A percentile compares a stretch with the other conserved stretches of the same genome.
Conservation (phyloP, 1,139 yeast species). For the Pichia sp. region DNA sequence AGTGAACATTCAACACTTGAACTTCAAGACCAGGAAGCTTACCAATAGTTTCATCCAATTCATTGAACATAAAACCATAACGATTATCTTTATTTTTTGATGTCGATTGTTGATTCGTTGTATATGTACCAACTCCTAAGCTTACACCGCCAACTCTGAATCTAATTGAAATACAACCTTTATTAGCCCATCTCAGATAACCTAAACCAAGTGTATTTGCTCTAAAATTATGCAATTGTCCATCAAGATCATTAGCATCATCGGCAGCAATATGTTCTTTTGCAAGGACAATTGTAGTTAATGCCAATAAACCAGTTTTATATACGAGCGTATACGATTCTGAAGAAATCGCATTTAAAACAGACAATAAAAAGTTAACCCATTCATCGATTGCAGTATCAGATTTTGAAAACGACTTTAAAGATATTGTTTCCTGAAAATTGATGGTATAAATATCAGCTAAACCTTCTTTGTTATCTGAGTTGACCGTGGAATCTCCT, state of each 20-base stretch:
- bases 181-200: conserved; percentile 52
- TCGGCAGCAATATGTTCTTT: conserved; percentile 3
- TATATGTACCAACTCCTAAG: conserved; percentile 2
- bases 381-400: conserved; percentile 35
- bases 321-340: conserved; percentile 29
- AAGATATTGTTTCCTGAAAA: conserved; percentile 49
- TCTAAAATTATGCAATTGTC: conserved; percentile 34
- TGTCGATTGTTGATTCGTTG: no score
- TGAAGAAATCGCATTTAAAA: conserved; percentile 24
- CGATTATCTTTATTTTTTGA: not conserved
- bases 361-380: conserved; percentile 28
- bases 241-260: conserved; percentile 21
- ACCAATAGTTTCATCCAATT: conserved; percentile 15
- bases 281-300: conserved; percentile 39
- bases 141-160: conserved; percentile 27
- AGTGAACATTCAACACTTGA: conserved; percentile 45
- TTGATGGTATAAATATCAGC: conserved; percentile 39
- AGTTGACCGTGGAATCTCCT: conserved; percentile 17
- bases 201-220: conserved; percentile 48
- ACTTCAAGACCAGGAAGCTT: conserved; percentile 37
- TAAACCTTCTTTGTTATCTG: conserved; percentile 21
- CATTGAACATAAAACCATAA: conserved; percentile 16
- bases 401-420: conserved; percentile 41
- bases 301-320: conserved; percentile 43
- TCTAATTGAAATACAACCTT: conserved; percentile 44